Conservation (phyloP, 495 filamentous ascomycete species). For the Podospora conica region DNA sequence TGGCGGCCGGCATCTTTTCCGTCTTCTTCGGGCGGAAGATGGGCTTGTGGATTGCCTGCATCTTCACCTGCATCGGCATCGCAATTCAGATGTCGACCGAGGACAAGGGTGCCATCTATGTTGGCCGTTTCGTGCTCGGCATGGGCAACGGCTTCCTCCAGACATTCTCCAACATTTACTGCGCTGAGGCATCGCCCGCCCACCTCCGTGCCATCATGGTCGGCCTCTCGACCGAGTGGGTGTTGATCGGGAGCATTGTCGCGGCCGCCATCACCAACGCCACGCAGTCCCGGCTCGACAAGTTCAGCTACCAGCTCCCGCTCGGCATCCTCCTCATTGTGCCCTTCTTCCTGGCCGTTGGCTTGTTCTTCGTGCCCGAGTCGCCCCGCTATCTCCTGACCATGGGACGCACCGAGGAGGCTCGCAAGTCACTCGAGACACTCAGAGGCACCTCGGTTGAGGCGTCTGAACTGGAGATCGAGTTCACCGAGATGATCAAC, state of each 20-base stretch:
- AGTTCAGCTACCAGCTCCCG: conserved; percentile 47
- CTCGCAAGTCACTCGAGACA: background rate
- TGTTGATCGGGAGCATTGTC: conserved; percentile 49
- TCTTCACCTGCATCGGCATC: conserved; percentile 36
- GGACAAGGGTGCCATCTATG: conserved; percentile 40
- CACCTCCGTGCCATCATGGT: conserved; percentile 37
- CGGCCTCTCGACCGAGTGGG: conserved; percentile 29
- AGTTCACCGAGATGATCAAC: conserved; percentile 34
- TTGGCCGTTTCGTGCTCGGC: conserved; percentile 45
- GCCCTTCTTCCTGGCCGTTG: conserved; percentile 43
- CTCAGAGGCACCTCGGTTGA: background rate
- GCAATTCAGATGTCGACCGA: conserved; percentile 45
- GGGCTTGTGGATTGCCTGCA: conserved; percentile 40
- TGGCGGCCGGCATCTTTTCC: conserved; percentile 43
- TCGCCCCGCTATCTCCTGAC: conserved; percentile 1
- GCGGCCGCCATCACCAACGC: conserved; percentile 34
- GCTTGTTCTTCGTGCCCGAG: conserved; percentile 33
- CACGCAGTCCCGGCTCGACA: conserved; percentile 31
- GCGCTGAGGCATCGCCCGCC: conserved; percentile 30
- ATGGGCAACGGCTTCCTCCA: conserved; percentile 49
- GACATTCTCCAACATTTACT: conserved; percentile 51
- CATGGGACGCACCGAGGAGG: background rate
- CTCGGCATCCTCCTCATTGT: conserved; percentile 50
- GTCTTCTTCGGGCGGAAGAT: conserved; percentile 41
- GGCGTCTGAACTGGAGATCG: conserved; percentile 7